Conservation (phyloP, 2,329 filamentous ascomycete species). For the Dactylellina sp. region DNA sequence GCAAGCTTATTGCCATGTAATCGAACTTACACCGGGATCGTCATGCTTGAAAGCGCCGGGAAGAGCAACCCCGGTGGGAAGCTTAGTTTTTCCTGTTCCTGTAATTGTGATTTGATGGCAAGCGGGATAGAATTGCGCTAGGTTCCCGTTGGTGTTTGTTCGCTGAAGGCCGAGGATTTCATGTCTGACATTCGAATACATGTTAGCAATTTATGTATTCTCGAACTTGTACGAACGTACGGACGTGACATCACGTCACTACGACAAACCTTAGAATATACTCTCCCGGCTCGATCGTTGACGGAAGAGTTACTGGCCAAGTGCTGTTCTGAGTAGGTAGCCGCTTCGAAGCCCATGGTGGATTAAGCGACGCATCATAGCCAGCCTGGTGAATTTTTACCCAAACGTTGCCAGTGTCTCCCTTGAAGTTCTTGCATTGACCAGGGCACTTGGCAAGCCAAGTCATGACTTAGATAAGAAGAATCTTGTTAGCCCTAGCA, state of each 20-base stretch:
- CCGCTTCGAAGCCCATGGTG: constrained; percentile 63
- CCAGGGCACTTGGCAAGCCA: constrained; percentile 63
- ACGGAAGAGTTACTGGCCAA: constrained; percentile 62
- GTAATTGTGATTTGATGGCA: constrained; percentile 58
- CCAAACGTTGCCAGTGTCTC: constrained; percentile 62
- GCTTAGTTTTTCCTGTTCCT: constrained; percentile 57
- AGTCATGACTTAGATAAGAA: constrained; percentile 60
- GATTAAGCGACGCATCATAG: constrained; percentile 61
- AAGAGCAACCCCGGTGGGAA: constrained; percentile 58
- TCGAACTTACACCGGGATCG: constrained; percentile 58
- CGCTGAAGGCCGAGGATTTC: constrained; percentile 55
- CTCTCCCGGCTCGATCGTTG: constrained; percentile 61
- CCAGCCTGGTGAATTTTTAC: constrained; percentile 63
- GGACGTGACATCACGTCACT: background rate
- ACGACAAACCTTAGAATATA: constrained; percentile 24
- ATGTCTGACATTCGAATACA: constrained; percentile 34
- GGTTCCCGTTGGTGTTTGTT: constrained; percentile 52
- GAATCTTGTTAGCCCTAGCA: background rate
- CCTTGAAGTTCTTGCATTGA: constrained; percentile 62
- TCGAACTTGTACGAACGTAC: background rate
- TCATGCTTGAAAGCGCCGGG: constrained; percentile 59
- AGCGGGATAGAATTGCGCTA: constrained; percentile 58
- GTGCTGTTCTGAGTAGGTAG: constrained; percentile 62
- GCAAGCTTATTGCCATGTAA: no score
- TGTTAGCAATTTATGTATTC: background rate